Evolutionary conservation across 345 rosid species (phyloP).

Genomic region (Raphanus raphanistrum): DNA sequence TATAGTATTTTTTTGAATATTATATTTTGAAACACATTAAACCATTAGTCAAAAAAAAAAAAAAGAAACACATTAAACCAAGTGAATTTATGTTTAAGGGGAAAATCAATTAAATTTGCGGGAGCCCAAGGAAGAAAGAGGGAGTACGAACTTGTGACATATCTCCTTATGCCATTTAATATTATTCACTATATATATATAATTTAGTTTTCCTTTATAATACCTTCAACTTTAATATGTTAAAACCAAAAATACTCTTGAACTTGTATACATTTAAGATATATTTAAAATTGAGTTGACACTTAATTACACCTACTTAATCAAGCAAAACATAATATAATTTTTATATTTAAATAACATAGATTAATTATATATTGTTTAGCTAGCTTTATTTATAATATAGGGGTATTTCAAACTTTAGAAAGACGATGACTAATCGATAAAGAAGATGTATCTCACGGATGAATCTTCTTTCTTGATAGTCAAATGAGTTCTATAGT

Average conservation of each 20-base stretch:
- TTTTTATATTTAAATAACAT: not conserved
- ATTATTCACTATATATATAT: no score
- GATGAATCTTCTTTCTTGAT: no score
- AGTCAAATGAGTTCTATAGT: no score
- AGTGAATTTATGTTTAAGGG: no score
- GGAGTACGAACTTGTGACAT: slow-evolving; percentile 26
- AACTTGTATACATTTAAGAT: not conserved
- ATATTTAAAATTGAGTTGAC: not conserved
- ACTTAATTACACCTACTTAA: not conserved
- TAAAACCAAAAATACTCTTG: not conserved
- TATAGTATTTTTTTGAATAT: no score
- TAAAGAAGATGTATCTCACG: no score
- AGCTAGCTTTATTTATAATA: not conserved
- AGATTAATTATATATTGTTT: not conserved
- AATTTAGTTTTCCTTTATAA: not conserved
- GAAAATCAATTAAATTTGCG: slow-evolving; percentile 23
- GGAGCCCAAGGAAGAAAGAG: slow-evolving; percentile 28
- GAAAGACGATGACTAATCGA: no score
- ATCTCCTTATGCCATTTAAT: not conserved
- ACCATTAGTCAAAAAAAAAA: no score
- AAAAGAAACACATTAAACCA: no score
- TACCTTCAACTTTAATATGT: not conserved
- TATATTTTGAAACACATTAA: no score
- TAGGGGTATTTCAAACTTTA: no score
- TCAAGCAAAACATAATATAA: not conserved